Evolutionary conservation across 805 yeast species (phyloP).

Genomic region (Candida gorgasii): DNA sequence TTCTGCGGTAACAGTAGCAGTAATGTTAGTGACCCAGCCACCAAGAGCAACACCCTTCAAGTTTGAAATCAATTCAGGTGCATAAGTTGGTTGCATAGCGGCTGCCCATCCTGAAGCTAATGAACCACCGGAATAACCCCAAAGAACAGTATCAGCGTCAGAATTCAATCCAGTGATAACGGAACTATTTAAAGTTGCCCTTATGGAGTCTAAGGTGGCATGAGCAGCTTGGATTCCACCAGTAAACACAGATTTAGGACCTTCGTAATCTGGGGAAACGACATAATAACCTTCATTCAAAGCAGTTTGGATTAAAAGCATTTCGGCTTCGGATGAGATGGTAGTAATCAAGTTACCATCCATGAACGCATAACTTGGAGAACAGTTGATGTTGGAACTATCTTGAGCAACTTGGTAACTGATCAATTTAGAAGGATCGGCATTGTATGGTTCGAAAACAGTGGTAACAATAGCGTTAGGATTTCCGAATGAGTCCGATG

Average conservation of each 20-base stretch:
- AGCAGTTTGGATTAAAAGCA: constrained; percentile 19
- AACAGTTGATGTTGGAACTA: constrained; percentile 26
- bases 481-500: constrained; percentile 26
- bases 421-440: constrained; percentile 25
- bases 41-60: constrained; percentile 36
- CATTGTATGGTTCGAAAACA: constrained; percentile 29
- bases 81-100: constrained; percentile 35
- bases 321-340: constrained; percentile 19
- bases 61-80: constrained; percentile 29
- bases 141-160: constrained; percentile 24
- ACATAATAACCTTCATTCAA: constrained; percentile 34
- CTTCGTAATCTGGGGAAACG: constrained; percentile 37
- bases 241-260: constrained; percentile 30
- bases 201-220: constrained; percentile 30
- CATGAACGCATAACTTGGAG: constrained; percentile 27
- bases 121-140: constrained; percentile 45
- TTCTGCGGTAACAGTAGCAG: constrained; percentile 22
- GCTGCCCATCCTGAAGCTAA: constrained; percentile 42
- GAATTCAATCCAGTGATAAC: constrained; percentile 20
- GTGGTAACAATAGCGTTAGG: constrained; percentile 28
- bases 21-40: constrained; percentile 37
- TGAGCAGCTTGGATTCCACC: constrained; percentile 35
- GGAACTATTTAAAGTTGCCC: constrained; percentile 24
- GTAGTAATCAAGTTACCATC: constrained; percentile 16
- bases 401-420: constrained; percentile 33